A percentile compares a stretch with the other conserved stretches of the same genome.
These are phyloP conservation scores for Aspergillus cejpii DNA, from an alignment of 2,329 filamentous ascomycete species.

Conservation along the genomic window DNA sequence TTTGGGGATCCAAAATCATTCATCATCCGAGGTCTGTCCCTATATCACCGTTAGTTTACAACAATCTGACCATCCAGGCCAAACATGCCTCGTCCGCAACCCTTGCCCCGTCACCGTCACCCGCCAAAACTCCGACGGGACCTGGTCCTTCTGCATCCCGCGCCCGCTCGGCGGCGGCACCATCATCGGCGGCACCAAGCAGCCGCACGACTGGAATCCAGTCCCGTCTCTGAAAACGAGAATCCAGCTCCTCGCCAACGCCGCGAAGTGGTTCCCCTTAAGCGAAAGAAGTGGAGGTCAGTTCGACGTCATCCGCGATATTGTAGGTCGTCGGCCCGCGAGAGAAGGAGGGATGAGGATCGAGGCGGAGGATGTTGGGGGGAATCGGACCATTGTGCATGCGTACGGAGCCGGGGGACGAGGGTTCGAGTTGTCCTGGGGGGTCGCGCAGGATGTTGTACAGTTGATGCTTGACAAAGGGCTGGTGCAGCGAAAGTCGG, in stretches of 20 bases:
- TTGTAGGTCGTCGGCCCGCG: slow-evolving; percentile 42
- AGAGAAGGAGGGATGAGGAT: slow-evolving; percentile 47
- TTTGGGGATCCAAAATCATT: slow-evolving; percentile 40
- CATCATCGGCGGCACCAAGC: slow-evolving; percentile 60
- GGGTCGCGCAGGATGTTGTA: slow-evolving; percentile 49
- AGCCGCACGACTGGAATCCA: slow-evolving; percentile 51
- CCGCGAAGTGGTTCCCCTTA: slow-evolving; percentile 39
- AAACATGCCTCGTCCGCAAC: slow-evolving; percentile 46
- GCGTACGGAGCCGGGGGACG: slow-evolving; percentile 56
- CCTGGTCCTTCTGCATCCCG: slow-evolving; percentile 58
- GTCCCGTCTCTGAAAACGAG: slow-evolving; percentile 46
- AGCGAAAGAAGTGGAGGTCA: slow-evolving; percentile 29
- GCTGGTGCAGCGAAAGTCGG: slow-evolving; percentile 19
- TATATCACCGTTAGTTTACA: neutral
- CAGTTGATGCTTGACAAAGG: slow-evolving; percentile 32
- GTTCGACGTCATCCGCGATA: slow-evolving; percentile 43
- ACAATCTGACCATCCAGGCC: slow-evolving; percentile 25
- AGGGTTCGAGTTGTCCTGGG: slow-evolving; percentile 58
- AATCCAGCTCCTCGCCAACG: slow-evolving; percentile 42
- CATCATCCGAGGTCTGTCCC: slow-evolving; percentile 37
- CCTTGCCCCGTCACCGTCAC: slow-evolving; percentile 47
- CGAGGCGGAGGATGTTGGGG: slow-evolving; percentile 43
- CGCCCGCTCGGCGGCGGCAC: slow-evolving; percentile 57
- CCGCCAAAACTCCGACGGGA: slow-evolving; percentile 56
- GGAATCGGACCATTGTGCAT: slow-evolving; percentile 41